Percentiles rank a stretch among this genome's conserved stretches.
Conservation (phyloP, 2,329 filamentous ascomycete genomes). For the Domatiomyces catenatus region DNA sequence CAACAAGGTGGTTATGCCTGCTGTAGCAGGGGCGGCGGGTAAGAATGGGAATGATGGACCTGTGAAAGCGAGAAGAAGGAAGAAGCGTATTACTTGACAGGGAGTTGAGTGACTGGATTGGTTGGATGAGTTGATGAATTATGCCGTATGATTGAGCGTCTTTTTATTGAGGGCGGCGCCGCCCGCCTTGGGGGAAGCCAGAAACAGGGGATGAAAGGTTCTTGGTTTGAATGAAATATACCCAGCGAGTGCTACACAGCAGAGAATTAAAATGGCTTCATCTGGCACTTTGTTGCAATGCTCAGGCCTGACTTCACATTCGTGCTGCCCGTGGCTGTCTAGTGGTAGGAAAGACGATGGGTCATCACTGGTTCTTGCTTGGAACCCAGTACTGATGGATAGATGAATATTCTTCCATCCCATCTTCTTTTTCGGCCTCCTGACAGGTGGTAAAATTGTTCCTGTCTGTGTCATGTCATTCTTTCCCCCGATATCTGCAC, state of each 20-base stretch:
- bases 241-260: not conserved
- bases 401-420: not conserved
- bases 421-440: not conserved
- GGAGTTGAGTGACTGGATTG: too few species aligned
- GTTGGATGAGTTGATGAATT: conserved; percentile 1
- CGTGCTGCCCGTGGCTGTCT: not conserved
- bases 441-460: not conserved
- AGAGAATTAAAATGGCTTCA: not conserved
- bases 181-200: too few species aligned
- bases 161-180: too few species aligned
- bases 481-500: not conserved
- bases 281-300: not conserved
- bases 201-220: too few species aligned
- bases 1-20: not conserved
- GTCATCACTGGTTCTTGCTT: not conserved
- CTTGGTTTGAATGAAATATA: not conserved
- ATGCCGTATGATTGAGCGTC: not conserved
- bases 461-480: not conserved
- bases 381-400: not conserved
- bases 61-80: conserved; percentile 1
- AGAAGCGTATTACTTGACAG: conserved; percentile 1
- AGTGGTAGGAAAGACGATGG: not conserved
- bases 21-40: too few species aligned
- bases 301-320: not conserved
- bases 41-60: not conserved